These are phyloP conservation scores for Acorus gramineus DNA, from an alignment of 106 monocot genomes.

Conservation along the genomic window DNA sequence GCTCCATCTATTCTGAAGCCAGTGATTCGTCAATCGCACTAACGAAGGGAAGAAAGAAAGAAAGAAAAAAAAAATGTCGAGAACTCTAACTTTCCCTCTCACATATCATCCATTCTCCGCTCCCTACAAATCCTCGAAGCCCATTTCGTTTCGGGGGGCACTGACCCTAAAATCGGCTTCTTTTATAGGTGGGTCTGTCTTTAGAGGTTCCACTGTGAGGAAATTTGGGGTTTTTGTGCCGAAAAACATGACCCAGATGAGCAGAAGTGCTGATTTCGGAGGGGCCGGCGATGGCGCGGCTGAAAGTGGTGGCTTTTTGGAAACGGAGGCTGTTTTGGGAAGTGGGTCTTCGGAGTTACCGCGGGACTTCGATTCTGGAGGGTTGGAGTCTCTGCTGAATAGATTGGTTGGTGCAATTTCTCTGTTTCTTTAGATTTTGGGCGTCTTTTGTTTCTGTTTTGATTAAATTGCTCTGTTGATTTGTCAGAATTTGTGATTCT, in stretches of 20 bases:
- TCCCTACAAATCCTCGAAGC: constrained; percentile 3
- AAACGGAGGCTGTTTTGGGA: constrained; percentile 22
- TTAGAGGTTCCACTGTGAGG: constrained; percentile 3
- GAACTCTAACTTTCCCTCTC: too few species aligned
- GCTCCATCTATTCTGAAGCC: too few species aligned
- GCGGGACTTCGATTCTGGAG: not conserved
- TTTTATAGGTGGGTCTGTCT: constrained; percentile 17
- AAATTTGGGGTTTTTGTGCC: constrained; percentile 14
- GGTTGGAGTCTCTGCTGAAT: constrained; percentile 31
- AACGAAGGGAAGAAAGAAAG: too few species aligned
- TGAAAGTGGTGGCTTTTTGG: not conserved
- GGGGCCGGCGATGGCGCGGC: not conserved
- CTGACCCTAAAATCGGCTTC: constrained; percentile 13
- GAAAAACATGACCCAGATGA: constrained; percentile 20
- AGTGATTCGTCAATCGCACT: too few species aligned
- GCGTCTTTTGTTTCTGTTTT: not conserved
- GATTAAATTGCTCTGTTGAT: not conserved
- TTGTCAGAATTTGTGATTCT: not conserved
- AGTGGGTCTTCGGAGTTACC: not conserved
- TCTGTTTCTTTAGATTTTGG: not conserved
- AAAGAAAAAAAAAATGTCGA: too few species aligned
- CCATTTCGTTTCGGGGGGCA: not conserved
- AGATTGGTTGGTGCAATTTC: constrained; percentile 20
- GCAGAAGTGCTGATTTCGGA: constrained; percentile 4
- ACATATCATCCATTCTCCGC: too few species aligned